phyloP scores from a whole-genome alignment of 306 rosid species.

The Adenanthera pavonina region DNA sequence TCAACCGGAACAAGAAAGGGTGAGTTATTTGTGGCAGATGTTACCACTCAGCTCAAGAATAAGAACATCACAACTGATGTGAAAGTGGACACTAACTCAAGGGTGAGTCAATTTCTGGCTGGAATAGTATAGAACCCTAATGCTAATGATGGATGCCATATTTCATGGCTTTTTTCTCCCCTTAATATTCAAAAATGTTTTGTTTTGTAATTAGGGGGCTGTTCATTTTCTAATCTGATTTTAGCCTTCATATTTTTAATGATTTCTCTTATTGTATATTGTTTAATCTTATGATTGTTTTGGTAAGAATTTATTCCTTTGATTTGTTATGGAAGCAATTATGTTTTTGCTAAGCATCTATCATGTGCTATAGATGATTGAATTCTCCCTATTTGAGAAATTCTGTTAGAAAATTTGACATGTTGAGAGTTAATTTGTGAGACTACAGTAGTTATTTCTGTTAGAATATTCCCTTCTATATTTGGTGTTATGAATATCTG shows the following conservation, averaged over 20 bases:
- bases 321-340: neutral
- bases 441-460: neutral
- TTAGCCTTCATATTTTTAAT: neutral
- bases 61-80: conserved; percentile 91
- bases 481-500: neutral
- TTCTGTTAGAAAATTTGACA: neutral
- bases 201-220: neutral
- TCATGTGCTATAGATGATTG: neutral
- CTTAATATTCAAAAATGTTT: neutral
- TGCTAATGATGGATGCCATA: neutral
- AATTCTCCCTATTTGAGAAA: neutral
- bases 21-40: conserved; percentile 73
- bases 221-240: neutral
- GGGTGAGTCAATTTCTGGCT: conserved; percentile 53
- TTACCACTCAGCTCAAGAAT: conserved; percentile 83
- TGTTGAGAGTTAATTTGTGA: neutral
- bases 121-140: neutral
- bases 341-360: neutral
- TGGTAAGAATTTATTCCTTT: neutral
- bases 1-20: conserved; percentile 86
- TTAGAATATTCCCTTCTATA: neutral
- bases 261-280: neutral
- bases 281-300: neutral
- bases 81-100: conserved; percentile 89
- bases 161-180: neutral